Evolutionary conservation across 305 asterid species (phyloP).

Genomic region (Galium porrigens): DNA sequence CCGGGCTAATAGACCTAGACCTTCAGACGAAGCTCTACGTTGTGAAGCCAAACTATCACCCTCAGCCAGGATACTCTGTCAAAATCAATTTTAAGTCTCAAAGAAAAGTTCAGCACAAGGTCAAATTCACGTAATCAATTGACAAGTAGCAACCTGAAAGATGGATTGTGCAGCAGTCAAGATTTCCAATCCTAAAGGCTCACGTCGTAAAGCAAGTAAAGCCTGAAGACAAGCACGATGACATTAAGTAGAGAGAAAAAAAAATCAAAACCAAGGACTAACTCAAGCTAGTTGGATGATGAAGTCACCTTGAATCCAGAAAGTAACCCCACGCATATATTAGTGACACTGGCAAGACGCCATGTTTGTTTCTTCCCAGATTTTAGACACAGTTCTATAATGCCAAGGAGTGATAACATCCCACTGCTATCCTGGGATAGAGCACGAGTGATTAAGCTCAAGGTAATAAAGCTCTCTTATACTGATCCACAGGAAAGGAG

Average conservation of each 20-base stretch:
- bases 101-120: constrained; percentile 15
- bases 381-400: constrained; percentile 73
- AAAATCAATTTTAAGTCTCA: constrained; percentile 23
- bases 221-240: constrained; percentile 38
- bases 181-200: constrained; percentile 67
- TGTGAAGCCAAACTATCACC: constrained; percentile 93
- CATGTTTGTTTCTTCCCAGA: constrained; percentile 77
- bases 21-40: constrained; percentile 91
- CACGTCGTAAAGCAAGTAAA: constrained; percentile 73
- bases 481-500: constrained; percentile 16
- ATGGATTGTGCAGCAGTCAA: constrained; percentile 69
- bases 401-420: constrained; percentile 72
- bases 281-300: constrained; percentile 13
- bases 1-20: constrained; percentile 92
- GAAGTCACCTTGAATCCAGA: constrained; percentile 79
- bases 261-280: constrained; percentile 7
- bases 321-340: constrained; percentile 87
- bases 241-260: constrained; percentile 8
- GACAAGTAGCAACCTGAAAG: constrained; percentile 57
- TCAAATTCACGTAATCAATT: constrained; percentile 15
- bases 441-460: constrained; percentile 23
- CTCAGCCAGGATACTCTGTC: constrained; percentile 78
- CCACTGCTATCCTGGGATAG: constrained; percentile 82
- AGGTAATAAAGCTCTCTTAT: constrained; percentile 19
- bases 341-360: constrained; percentile 69